Evolutionary conservation across 2,329 filamentous ascomycete species (phyloP), one percentile per base, ranked within the genome.

Genomic region (Fusarium pseudoanthophilum): DNA sequence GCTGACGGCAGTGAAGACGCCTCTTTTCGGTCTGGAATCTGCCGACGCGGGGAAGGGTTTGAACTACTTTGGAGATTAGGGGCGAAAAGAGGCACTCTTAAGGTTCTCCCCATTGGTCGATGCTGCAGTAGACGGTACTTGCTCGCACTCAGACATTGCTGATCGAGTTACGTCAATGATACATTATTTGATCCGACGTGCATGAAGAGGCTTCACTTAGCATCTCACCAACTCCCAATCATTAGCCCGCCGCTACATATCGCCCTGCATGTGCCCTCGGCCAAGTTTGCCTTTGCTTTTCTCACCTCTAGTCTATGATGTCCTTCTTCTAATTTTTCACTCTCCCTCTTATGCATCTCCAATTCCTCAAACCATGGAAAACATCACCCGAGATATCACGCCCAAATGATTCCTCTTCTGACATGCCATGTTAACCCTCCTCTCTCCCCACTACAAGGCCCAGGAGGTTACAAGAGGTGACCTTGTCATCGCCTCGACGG

Each of bases 401-500:
- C 13, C 62, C 49, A 42, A 18, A 71, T 74, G 71, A 64, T 42
- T 45, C 20, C 32, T 20, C 46, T 28, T 14, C 32, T 66, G 45
- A 39, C 43, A 67, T 74, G 72, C 61, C 60, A 78, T 78, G 76
- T 70, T 70, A 46, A 76, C 74, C 26, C 74, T 78, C 59, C 60
- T 78, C 39, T 71, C 77, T 34, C 72, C 74, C 11, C 55, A 78
- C 49, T 78, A 64, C 61, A 68, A 69, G 18, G 46, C 53, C 34
- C 65, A 76, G 51, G 43, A 58, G 24, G 77, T 77, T 26, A 78
- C 77, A 5, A 49, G 64, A 46, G 46, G 69, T 57, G 76, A 78
- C 46, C 62, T 78, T 26, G 49, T 77, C 43, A 70, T 78, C 42
- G 81, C 81, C 45, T 79, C 77, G 2, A 65, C 80, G 28, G 83